Base-by-base conservation (phyloP, 371 early-diverging fungal genomes). In the Basidiobolus heterosporus region DNA sequence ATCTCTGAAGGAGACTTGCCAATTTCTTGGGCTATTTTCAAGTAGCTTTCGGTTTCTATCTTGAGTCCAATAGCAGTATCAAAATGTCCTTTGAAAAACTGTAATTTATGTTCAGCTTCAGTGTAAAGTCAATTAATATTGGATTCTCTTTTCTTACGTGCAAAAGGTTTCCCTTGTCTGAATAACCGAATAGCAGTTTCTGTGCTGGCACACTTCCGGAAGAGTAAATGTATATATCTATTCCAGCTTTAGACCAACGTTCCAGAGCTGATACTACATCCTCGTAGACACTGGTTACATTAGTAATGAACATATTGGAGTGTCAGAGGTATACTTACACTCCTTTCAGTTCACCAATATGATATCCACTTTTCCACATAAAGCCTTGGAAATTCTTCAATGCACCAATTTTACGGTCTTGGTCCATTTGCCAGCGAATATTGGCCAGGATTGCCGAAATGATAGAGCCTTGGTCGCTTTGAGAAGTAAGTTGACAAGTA, bases 141-240 rank as follows among this genome's bases (percentile, higher is more conserved):
- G n/a, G n/a, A n/a, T n/a, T n/a, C n/a, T n/a, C n/a, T n/a, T 1
- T 4, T 48, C 56, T 51, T 75, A 83, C 80, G 50, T 54, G 52
- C 16, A 70, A 64, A 36, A 95, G 51, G 46, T 91, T 70, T n/a
- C 96, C 96, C 39, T 82, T 70, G 22, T 80, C 76, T 0, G 83
- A 77, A 58, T 72, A 77, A 7, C 78, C 75, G 55, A 95, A 91
- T 3, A 93, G 56, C 13, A 91, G 67, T 64, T 92, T 91, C 56
- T 95, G 93, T 0, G 92, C 96, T 36, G 69, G 67, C 3, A 95
- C 76, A 49, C 88, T 86, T 2, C 96, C 96, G 22, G 91, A 91
- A 2, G 91, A 91, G 67, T 92, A 95, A 30, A 95, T 90, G 59
- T 79, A 91, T 36, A 91, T 67, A 48, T 67, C 67, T 39, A 75